Evolutionary conservation across 208 protist genomes (phyloP), one percentile per base, ranked within the genome.

Genomic region (Naegleria gruberi): DNA sequence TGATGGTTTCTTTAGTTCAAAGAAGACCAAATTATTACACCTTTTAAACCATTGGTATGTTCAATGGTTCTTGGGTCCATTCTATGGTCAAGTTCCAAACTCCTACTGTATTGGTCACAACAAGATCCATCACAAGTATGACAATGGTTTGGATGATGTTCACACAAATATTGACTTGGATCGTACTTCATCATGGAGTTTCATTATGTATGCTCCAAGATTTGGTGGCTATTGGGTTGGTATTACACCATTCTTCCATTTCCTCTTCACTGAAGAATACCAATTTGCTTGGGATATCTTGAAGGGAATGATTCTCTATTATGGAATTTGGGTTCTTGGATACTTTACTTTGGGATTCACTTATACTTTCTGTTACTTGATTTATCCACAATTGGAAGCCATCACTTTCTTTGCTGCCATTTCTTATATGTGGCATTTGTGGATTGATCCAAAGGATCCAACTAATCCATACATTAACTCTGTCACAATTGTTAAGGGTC

Each of bases 71-170:
- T 65, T 40, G 30, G 90, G 85, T 37, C 65, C 90, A 26, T 90
- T 91, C 34, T 91, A 90, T 47, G 90, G 90, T 15, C 42, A 46
- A 86, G 82, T 86, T 46, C 82, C 82, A 43, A 86, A 86, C 41
- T 83, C 34, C 3, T 92, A 90, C 30, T 34, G 47, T 30, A 57
- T 74, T 37, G 90, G 47, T 43, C 91, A 91, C 91, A 82, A 88
- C 73, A 91, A 90, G 40, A 92, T 92, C n/a, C 91, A 92, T 82
- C 91, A 92, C 82, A 85, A 87, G 10, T 92, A 91, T 43, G 90
- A 92, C 86, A 92, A 92, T 81, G 91, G 46, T 89, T 82, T 91
- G 23, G 73, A 90, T 46, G 90, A 91, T n/a, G 90, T 91, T 46
- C 51, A 90, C 12, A 89, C 91, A 12, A 92, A 90, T 46, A 87